Evolutionary conservation across 768 basidiomycete species (phyloP), one percentile per base, ranked within the genome.

Genomic region (Trametes coccinea): DNA sequence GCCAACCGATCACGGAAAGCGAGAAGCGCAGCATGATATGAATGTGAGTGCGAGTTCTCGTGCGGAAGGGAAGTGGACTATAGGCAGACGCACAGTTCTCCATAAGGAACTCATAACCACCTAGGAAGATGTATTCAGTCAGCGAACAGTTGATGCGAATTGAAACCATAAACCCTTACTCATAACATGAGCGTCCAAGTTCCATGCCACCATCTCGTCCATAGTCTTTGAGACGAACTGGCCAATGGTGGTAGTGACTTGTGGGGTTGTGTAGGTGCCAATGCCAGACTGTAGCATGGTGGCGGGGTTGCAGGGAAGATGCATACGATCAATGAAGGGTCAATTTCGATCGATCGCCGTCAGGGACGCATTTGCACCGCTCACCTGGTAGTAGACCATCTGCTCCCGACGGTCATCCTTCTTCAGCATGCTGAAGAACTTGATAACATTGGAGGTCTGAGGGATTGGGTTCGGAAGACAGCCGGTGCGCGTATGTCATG

Each of bases 71-170:
- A 5, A 22, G 5, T 13, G 16, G 37, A 37, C 30, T 14, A n/a
- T 22, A 22, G 22, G 22, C 1, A 22, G n/a, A 72, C 81, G 30
- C 65, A 84, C 84, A 91, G 61, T 88, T 88, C 66, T 89, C 82
- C 89, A 90, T 90, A 53, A 91, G 74, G 72, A 91, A 92, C 66
- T 87, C 86, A 61, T 91, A 91, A 0, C 89, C 89, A 48, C 81
- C 87, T 88, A 49, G 14, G 17, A 13, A 16, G 31, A 30, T 16
- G 22, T 47, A n/a, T 17, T 16, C 31, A 16, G 22, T 40, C 22
- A 54, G 50, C 22, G 31, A 5, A 37, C 11, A 6, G 34, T 11
- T 37, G 34, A 37, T 6, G 6, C 6, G 34, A 11, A 6, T 55
- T 10, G 30, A 22, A 34, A 27, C 31, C 2, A 5, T 5, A 37